phyloP scores from a whole-genome alignment of 805 yeast species.

The Candida argentea region DNA sequence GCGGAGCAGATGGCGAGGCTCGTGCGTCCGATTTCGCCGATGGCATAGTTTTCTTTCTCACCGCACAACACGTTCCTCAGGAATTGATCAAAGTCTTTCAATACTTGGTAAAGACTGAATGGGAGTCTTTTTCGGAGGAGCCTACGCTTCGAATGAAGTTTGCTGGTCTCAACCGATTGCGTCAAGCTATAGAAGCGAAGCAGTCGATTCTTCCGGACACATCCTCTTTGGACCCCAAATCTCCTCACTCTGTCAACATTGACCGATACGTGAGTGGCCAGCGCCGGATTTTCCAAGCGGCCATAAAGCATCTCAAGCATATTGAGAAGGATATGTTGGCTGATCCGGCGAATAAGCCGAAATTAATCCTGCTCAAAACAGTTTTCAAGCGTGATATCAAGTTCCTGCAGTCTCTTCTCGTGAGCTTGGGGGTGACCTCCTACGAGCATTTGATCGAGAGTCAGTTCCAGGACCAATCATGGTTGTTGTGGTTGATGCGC shows the following conservation, averaged over 20 bases:
- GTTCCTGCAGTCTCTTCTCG: conserved; percentile 44
- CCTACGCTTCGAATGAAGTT: conserved; percentile 45
- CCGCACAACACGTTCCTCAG: conserved; percentile 27
- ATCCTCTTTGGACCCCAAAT: conserved; percentile 4
- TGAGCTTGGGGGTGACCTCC: conserved; percentile 46
- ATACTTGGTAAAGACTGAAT: conserved; percentile 30
- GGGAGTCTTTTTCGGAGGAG: conserved; percentile 3
- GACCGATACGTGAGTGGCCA: conserved; percentile 42
- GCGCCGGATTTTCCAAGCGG: conserved; percentile 31
- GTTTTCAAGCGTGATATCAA: conserved; percentile 44
- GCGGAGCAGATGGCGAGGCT: conserved; percentile 2
- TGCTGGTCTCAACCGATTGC: conserved; percentile 50
- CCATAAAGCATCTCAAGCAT: conserved; percentile 35
- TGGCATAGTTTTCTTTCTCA: conserved; percentile 30
- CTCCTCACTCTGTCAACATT: conserved; percentile 13
- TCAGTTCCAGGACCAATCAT: conserved; percentile 44
- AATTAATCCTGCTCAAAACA: conserved; percentile 44
- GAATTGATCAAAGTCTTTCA: conserved; percentile 46
- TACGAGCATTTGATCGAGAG: conserved; percentile 42
- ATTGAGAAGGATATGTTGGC: conserved; percentile 37
- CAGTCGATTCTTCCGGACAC: conserved; percentile 17
- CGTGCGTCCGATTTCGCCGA: conserved; percentile 10
- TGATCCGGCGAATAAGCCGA: conserved; percentile 27
- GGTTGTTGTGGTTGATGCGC: conserved; percentile 56
- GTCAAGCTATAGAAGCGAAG: conserved; percentile 44